These are phyloP conservation scores for Capsicum rhomboideum DNA, from an alignment of 257 asterid genomes.

Conservation along the genomic window DNA sequence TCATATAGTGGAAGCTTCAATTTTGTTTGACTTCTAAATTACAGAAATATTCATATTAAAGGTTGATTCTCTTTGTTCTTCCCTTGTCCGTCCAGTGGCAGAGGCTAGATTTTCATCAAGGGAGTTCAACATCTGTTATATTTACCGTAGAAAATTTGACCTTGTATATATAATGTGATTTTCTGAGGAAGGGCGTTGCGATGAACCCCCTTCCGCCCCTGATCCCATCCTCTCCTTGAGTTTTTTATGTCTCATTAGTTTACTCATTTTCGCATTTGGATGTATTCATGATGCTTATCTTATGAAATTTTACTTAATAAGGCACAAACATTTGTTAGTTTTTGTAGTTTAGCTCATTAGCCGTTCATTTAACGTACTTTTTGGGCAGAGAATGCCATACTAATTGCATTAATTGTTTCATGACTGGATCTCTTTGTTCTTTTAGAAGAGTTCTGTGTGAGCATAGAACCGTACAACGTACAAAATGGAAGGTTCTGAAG, in stretches of 20 bases:
- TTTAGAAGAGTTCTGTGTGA: background rate
- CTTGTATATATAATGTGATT: background rate
- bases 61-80: background rate
- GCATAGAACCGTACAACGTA: background rate
- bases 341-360: background rate
- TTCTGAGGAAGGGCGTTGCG: background rate
- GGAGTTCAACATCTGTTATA: background rate
- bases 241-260: background rate
- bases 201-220: background rate
- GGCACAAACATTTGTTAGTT: background rate
- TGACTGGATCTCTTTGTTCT: too few species aligned
- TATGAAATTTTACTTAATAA: background rate
- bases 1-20: background rate
- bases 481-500: slow-evolving; percentile 21
- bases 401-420: too few species aligned
- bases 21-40: background rate
- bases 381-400: background rate
- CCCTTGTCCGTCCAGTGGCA: background rate
- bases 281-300: background rate
- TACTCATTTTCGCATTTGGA: background rate
- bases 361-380: background rate
- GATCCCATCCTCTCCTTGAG: background rate
- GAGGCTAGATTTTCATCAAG: background rate
- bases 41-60: background rate
- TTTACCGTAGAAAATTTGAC: background rate